A percentile compares a stretch with the other conserved stretches of the same genome.
phyloP scores from a whole-genome alignment of 257 asterid species.

The Jacaranda copaia region DNA sequence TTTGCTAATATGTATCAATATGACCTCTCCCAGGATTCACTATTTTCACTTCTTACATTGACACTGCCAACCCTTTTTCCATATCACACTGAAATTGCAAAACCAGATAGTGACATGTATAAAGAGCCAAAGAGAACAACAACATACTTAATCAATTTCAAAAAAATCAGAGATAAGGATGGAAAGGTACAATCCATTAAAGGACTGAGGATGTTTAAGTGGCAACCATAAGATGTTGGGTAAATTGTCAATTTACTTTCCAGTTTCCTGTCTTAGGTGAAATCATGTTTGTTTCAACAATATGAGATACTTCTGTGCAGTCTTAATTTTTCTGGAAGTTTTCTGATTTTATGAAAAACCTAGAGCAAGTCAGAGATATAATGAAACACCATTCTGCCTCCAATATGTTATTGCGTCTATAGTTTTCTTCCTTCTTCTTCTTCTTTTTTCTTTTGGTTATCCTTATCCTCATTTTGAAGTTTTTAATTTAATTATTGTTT shows the following conservation, averaged over 20 bases:
- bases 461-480: not conserved
- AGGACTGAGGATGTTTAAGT: constrained; percentile 18
- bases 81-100: not conserved
- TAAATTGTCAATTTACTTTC: not conserved
- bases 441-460: not conserved
- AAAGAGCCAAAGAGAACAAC: not conserved
- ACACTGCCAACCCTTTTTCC: not conserved
- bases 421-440: not conserved
- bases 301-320: not conserved
- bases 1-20: not conserved
- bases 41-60: not conserved
- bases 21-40: not conserved
- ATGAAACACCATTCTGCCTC: not conserved
- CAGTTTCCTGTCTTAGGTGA: not conserved
- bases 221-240: not conserved
- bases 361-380: not conserved
- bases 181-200: not conserved
- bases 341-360: not conserved
- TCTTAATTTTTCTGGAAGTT: not conserved
- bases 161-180: not conserved
- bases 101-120: not conserved
- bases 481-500: not conserved
- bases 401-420: not conserved
- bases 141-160: not conserved
- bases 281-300: not conserved